phyloP scores from a whole-genome alignment of 1,139 yeast genomes.

The Candida sanyaensis region DNA sequence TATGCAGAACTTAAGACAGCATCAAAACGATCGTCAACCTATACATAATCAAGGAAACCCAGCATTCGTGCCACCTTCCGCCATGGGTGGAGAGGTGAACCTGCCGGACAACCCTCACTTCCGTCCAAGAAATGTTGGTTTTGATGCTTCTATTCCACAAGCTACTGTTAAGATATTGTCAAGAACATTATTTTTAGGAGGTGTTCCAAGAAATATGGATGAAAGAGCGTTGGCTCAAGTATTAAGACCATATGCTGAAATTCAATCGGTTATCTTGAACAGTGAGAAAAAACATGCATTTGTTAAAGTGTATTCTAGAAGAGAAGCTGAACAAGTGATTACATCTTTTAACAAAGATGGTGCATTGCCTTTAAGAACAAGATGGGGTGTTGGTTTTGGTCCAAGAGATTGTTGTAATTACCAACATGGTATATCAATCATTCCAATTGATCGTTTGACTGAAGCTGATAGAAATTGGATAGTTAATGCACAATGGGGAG shows the following conservation, averaged over 20 bases:
- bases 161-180: constrained; percentile 83
- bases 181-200: constrained; percentile 92
- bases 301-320: constrained; percentile 93
- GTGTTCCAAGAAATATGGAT: constrained; percentile 82
- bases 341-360: constrained; percentile 54
- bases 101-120: constrained; percentile 70
- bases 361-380: constrained; percentile 66
- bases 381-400: constrained; percentile 99
- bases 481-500: constrained; percentile 93
- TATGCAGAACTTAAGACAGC: constrained; percentile 14
- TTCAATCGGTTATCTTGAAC: constrained; percentile 86
- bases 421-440: constrained; percentile 83
- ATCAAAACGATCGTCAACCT: constrained; percentile 6
- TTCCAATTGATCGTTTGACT: constrained; percentile 83
- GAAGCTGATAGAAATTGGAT: constrained; percentile 95
- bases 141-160: constrained; percentile 72
- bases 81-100: constrained; percentile 55
- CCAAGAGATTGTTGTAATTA: constrained; percentile 98
- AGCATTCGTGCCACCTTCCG: constrained; percentile 13
- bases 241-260: constrained; percentile 89
- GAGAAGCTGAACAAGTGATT: constrained; percentile 83
- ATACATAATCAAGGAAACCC: constrained; percentile 6
- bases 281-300: constrained; percentile 93
- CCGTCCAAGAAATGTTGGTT: constrained; percentile 69
- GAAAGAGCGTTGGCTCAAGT: constrained; percentile 67